Conservation (phyloP, 495 filamentous ascomycete genomes). For the Tuber melanosporum region DNA sequence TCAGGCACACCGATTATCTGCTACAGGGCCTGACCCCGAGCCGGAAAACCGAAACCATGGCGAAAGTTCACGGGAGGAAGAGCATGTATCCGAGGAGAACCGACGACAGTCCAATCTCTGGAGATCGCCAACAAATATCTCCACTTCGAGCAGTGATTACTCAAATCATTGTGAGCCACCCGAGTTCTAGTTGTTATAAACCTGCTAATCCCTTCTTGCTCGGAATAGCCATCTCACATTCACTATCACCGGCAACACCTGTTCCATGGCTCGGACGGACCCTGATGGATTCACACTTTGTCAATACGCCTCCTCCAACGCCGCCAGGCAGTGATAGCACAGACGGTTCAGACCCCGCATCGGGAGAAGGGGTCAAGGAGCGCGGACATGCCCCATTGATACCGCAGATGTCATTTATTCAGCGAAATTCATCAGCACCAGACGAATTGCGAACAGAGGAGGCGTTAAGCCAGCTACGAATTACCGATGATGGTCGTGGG, state of each 20-base stretch:
- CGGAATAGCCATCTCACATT: background rate
- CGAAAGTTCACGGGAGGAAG: background rate
- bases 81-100: background rate
- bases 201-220: background rate
- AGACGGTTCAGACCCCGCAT: background rate
- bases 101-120: background rate
- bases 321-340: background rate
- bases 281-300: background rate
- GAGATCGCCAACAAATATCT: background rate
- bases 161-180: constrained; percentile 1
- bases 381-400: background rate
- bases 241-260: background rate
- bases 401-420: background rate
- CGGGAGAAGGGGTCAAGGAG: background rate
- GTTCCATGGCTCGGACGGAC: background rate
- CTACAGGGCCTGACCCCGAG: background rate
- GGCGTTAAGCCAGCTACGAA: background rate
- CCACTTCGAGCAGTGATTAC: constrained; percentile 1
- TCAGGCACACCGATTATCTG: background rate
- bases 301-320: background rate
- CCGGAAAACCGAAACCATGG: background rate
- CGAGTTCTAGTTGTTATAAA: background rate
- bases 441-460: background rate
- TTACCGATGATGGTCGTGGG: background rate
- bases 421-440: background rate